Evolutionary conservation across 345 rosid genomes (phyloP).

Genomic region (Mallotus nudiflorus): DNA sequence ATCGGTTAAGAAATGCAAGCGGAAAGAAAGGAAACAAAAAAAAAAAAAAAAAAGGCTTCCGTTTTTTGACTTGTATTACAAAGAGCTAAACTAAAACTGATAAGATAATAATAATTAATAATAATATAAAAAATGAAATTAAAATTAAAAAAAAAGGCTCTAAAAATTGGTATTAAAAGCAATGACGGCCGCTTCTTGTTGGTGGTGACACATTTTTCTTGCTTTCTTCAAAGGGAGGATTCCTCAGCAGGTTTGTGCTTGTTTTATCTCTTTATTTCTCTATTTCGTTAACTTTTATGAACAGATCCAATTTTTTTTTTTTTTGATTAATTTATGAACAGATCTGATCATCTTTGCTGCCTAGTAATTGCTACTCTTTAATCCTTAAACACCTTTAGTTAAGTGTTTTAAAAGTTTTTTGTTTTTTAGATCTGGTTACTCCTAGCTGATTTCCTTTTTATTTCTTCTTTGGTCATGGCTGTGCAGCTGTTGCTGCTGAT

Average conservation of each 20-base stretch:
- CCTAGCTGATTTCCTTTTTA: not conserved
- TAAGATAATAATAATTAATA: too few species aligned
- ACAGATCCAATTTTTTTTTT: not conserved
- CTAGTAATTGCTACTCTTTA: not conserved
- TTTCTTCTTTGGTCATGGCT: not conserved
- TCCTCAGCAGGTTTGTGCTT: slow-evolving; percentile 41
- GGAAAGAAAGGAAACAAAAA: too few species aligned
- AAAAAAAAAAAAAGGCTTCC: too few species aligned
- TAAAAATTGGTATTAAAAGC: slow-evolving; percentile 10
- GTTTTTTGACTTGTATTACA: too few species aligned
- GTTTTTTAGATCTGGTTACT: slow-evolving; percentile 28
- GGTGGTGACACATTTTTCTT: slow-evolving; percentile 25
- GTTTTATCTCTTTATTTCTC: slow-evolving; percentile 11
- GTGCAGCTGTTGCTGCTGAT: too few species aligned
- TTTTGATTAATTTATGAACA: not conserved
- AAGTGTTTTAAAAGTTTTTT: not conserved
- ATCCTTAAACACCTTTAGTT: not conserved
- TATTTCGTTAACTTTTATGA: slow-evolving; percentile 7
- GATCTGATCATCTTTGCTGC: slow-evolving; percentile 29
- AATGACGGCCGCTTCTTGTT: not conserved
- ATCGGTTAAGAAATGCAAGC: too few species aligned
- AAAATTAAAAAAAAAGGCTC: not conserved
- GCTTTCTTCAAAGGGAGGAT: slow-evolving; percentile 22
- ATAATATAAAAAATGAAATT: not conserved
- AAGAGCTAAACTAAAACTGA: too few species aligned